Percentiles rank a stretch among this genome's conserved stretches.
Conservation (phyloP, 306 rosid species). For the Medicago truncatula region DNA sequence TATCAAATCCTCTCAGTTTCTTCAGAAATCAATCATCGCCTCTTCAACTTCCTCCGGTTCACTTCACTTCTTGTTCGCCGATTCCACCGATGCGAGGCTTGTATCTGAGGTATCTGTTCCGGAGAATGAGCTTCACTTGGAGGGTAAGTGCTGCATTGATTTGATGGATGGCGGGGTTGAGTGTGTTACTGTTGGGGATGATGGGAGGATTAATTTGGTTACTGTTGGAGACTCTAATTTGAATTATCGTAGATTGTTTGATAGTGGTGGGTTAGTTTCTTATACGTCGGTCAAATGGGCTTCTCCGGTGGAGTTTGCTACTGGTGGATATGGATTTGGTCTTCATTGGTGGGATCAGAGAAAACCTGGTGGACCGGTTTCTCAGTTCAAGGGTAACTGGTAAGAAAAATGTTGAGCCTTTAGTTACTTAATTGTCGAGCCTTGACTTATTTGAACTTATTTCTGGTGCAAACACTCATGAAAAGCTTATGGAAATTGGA, state of each 20-base stretch:
- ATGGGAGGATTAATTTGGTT: conserved; percentile 81
- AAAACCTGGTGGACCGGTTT: conserved; percentile 80
- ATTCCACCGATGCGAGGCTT: conserved; percentile 54
- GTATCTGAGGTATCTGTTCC: conserved; percentile 65
- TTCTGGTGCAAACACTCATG: not conserved
- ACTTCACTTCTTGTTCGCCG: conserved; percentile 63
- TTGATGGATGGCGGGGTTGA: conserved; percentile 71
- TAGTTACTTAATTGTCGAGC: not conserved
- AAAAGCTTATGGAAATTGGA: not conserved
- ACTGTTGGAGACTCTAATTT: conserved; percentile 55
- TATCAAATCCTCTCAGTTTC: conserved; percentile 60
- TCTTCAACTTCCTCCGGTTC: conserved; percentile 70
- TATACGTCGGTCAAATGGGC: conserved; percentile 84
- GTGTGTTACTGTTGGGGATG: conserved; percentile 84
- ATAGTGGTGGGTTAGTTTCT: conserved; percentile 83
- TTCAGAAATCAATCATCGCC: conserved; percentile 61
- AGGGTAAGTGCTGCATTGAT: conserved; percentile 60
- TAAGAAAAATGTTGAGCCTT: conserved; percentile 43
- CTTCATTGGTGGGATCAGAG: conserved; percentile 98
- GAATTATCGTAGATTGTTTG: conserved; percentile 58
- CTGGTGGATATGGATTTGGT: conserved; percentile 82
- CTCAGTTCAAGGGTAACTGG: conserved; percentile 86
- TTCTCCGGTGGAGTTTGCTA: conserved; percentile 82
- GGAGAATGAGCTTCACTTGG: conserved; percentile 58
- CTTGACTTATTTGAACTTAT: not conserved